A percentile compares a stretch with the other conserved stretches of the same genome.
These are phyloP conservation scores for Aphanomyces invadans DNA, from an alignment of 352 stramenopile genomes.

Conservation along the genomic window DNA sequence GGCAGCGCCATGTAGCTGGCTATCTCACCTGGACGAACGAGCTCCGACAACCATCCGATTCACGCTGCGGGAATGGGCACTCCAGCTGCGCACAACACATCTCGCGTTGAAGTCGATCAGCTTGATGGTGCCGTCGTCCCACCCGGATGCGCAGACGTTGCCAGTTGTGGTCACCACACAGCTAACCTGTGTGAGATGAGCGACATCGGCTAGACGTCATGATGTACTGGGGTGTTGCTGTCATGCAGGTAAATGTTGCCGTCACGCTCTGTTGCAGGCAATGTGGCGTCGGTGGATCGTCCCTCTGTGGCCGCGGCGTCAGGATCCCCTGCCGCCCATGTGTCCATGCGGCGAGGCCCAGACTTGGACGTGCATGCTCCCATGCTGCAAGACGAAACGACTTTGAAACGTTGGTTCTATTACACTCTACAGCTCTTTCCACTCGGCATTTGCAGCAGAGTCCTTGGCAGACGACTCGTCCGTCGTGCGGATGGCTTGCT, in stretches of 20 bases:
- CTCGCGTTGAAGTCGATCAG: slow-evolving; percentile 34
- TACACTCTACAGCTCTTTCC: slow-evolving; percentile 50
- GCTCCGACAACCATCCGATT: slow-evolving; percentile 49
- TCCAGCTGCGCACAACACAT: slow-evolving; percentile 35
- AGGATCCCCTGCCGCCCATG: not conserved
- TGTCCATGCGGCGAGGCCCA: not conserved
- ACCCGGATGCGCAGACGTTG: slow-evolving; percentile 43
- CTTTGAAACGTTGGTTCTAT: not conserved
- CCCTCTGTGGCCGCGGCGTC: not conserved
- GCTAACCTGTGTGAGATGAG: not conserved
- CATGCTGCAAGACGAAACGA: not conserved
- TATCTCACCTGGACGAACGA: slow-evolving; percentile 24
- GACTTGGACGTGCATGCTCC: not conserved
- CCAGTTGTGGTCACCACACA: slow-evolving; percentile 2
- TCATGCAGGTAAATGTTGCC: not conserved
- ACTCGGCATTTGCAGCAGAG: slow-evolving; percentile 69
- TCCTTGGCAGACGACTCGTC: slow-evolving; percentile 28
- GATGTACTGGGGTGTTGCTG: not conserved
- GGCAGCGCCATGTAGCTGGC: too few species aligned
- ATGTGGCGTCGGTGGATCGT: too few species aligned
- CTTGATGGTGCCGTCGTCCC: slow-evolving; percentile 65
- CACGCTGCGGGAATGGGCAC: slow-evolving; percentile 45
- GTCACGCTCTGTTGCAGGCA: not conserved
- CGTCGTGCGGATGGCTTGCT: slow-evolving; percentile 68
- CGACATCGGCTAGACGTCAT: not conserved